Evolutionary conservation across 73 alveolate genomes (phyloP).

Genomic region (Urostyla sp.): DNA sequence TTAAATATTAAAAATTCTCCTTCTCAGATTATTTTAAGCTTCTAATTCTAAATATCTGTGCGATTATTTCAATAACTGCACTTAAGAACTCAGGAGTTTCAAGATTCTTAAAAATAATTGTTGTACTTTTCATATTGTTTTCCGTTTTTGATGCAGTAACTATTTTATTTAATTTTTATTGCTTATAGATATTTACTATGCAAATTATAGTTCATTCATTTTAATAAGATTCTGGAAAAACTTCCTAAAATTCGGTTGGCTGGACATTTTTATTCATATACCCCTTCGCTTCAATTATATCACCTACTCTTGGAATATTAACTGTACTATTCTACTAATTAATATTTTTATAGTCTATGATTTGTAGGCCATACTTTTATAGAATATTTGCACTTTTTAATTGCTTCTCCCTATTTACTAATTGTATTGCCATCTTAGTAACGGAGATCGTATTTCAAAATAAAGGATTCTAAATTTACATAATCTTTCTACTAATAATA

Average conservation of each 20-base stretch:
- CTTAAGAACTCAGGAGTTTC: slow-evolving; percentile 27
- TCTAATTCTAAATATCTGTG: not conserved
- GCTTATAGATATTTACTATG: slow-evolving; percentile 23
- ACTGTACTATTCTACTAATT: not conserved
- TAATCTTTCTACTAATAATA: not conserved
- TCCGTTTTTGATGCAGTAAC: slow-evolving; percentile 37
- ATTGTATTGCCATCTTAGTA: not conserved
- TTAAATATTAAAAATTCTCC: slow-evolving; percentile 1
- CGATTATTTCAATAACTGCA: not conserved
- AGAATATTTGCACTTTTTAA: slow-evolving; percentile 42
- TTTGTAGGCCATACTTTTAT: slow-evolving; percentile 55
- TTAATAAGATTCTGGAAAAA: slow-evolving; percentile 6
- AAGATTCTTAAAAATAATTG: not conserved
- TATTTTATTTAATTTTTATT: not conserved
- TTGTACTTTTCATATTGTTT: slow-evolving; percentile 7
- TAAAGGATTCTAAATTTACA: slow-evolving; percentile 2
- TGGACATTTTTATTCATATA: slow-evolving; percentile 10
- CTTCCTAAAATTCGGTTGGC: slow-evolving; percentile 30
- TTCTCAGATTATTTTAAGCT: not conserved
- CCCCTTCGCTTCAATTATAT: slow-evolving; percentile 28
- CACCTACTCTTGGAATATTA: slow-evolving; percentile 27
- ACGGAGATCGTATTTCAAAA: not conserved
- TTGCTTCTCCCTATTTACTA: slow-evolving; percentile 13
- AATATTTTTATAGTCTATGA: slow-evolving; percentile 23
- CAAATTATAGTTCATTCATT: slow-evolving; percentile 12